Base-by-base conservation (phyloP, 177 flowering plant species). In the Tripterygium wilfordii region DNA sequence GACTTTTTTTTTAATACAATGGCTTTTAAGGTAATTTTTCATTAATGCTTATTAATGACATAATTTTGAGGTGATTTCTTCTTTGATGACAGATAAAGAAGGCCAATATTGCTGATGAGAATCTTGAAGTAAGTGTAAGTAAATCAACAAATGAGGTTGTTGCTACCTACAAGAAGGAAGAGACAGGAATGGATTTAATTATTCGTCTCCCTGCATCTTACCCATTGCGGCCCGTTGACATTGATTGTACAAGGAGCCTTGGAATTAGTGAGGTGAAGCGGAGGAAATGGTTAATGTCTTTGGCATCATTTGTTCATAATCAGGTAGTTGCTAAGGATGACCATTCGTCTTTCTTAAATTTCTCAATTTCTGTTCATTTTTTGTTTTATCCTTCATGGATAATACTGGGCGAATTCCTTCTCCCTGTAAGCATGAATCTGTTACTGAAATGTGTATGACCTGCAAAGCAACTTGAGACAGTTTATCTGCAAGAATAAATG, bases 81-180 rank as follows among this genome's bases (percentile, higher is more conserved):
- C 30, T 31, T 53, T 48, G 31, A 13, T 18, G 76, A 74, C 95
- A 94, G 99, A 87, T 94, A 44, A 85, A 83, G 65, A 82, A 70
- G 56, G 78, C 82, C 14, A 63, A 64, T 52, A 66, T 81, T 63
- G 71, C 65, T 17, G 95, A 90, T 62, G 99, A 90, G 35, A 80
- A 76, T 56, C 90, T 94, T 45, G 74, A 88, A 32, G 78, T 90
- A 41, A 75, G 77, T 52, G 90, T 89, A 35, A 90, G 86, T 63
- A 94, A 85, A 65, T 79, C 92, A 41, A 82, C 88, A 33, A 74
- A 71, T 70, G 97, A 94, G 66, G 90, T 89, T 26, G 81, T 80
- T 66, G 99, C 99, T 31, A 94, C 97, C 24, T 90, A 94, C 49
- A 85, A 78, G 36, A 94, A 87, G 72, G 99, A 94, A 48, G 99